A percentile compares a stretch with the other conserved stretches of the same genome.
phyloP scores from a whole-genome alignment of 768 basidiomycete species.

The Lactarius hatsudake region DNA sequence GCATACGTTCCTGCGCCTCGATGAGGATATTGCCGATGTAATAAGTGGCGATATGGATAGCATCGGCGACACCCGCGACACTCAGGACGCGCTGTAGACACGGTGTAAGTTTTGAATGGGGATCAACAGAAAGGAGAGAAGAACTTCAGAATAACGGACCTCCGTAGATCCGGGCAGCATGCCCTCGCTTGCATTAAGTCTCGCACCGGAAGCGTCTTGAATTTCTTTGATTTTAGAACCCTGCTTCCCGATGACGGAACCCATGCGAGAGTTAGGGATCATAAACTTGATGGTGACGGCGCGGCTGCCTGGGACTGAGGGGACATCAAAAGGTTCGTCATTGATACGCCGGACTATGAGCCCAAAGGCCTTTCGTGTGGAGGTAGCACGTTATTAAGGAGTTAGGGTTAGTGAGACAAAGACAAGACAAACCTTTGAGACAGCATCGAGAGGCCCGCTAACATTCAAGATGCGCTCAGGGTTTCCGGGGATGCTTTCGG shows the following conservation, averaged over 20 bases:
- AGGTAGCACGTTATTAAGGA: not conserved
- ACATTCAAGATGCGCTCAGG: conserved; percentile 99
- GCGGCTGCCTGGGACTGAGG: conserved; percentile 95
- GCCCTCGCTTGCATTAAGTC: conserved; percentile 94
- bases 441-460: conserved; percentile 95
- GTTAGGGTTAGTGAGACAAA: conserved; percentile 16
- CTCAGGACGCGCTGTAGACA: conserved; percentile 83
- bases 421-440: conserved; percentile 74
- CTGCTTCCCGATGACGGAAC: conserved; percentile 96
- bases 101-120: conserved; percentile 25
- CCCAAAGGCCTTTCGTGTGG: conserved; percentile 80
- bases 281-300: conserved; percentile 99
- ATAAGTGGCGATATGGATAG: conserved; percentile 98
- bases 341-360: conserved; percentile 98
- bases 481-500: conserved; percentile 97
- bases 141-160: conserved; percentile 46
- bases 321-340: conserved; percentile 97
- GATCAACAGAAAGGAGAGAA: conserved; percentile 15
- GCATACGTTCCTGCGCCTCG: conserved; percentile 84
- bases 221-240: conserved; percentile 99
- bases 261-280: conserved; percentile 99
- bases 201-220: conserved; percentile 95
- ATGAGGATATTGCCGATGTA: conserved; percentile 98
- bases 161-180: conserved; percentile 99
- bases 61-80: conserved; percentile 97